Conservation (phyloP, 495 filamentous ascomycete genomes). For the Talaromyces proteolyticus region DNA sequence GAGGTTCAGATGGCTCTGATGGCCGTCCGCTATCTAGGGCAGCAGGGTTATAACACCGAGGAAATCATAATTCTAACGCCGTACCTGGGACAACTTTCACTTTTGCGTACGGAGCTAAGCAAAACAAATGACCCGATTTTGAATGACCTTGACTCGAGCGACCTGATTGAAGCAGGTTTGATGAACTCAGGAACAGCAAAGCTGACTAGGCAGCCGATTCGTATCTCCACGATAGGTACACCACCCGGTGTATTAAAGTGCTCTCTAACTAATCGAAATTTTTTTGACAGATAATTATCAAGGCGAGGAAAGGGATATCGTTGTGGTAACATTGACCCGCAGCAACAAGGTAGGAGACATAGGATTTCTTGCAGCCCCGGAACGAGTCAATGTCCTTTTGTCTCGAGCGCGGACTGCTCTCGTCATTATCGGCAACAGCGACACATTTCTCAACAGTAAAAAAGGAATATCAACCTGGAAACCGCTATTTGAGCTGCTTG, state of each 20-base stretch:
- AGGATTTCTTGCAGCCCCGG: constrained; percentile 65
- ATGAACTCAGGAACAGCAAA: constrained; percentile 48
- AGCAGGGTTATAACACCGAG: constrained; percentile 67
- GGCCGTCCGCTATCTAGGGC: constrained; percentile 64
- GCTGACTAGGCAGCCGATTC: constrained; percentile 42
- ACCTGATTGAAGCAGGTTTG: constrained; percentile 61
- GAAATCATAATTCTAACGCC: constrained; percentile 68
- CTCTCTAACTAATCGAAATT: too few relatives aligned
- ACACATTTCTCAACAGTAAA: constrained; percentile 57
- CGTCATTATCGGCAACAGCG: constrained; percentile 67
- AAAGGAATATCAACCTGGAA: constrained; percentile 57
- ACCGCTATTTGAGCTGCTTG: constrained; percentile 54
- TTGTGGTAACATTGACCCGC: constrained; percentile 60
- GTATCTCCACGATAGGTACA: constrained; percentile 61
- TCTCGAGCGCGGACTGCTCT: constrained; percentile 62
- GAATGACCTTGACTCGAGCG: constrained; percentile 64
- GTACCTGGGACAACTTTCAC: constrained; percentile 63
- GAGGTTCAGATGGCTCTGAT: constrained; percentile 65
- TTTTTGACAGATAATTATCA: constrained; percentile 64
- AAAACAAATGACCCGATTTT: constrained; percentile 55
- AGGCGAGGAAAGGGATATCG: constrained; percentile 74
- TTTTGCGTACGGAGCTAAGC: constrained; percentile 48
- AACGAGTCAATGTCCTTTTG: constrained; percentile 68
- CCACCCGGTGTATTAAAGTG: not conserved
- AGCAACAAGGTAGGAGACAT: constrained; percentile 61